phyloP scores from a whole-genome alignment of 2,329 filamentous ascomycete genomes.

The Chrysoporthe austroafricana region DNA sequence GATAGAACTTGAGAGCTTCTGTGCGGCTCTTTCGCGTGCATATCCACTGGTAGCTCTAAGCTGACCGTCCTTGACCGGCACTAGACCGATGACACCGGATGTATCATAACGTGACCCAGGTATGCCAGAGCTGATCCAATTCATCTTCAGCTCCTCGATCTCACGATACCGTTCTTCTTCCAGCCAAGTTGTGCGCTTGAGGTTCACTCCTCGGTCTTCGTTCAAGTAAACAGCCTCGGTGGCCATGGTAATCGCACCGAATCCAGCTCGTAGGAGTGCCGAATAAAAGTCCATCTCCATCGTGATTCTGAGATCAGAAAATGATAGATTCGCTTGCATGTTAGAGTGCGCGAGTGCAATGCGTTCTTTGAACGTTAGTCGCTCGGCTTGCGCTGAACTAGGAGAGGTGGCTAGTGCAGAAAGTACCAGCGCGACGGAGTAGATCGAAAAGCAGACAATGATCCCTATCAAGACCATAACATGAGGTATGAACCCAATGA shows the following conservation, averaged over 20 bases:
- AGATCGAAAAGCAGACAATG: slow-evolving; percentile 74
- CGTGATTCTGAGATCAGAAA: slow-evolving; percentile 78
- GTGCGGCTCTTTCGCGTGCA: slow-evolving; percentile 70
- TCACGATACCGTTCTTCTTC: slow-evolving; percentile 85
- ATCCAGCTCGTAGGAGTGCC: slow-evolving; percentile 82
- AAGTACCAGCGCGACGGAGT: slow-evolving; percentile 73
- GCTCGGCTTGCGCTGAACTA: slow-evolving; percentile 40
- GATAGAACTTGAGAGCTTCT: slow-evolving; percentile 55
- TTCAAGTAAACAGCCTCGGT: slow-evolving; percentile 96
- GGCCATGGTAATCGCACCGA: slow-evolving; percentile 86
- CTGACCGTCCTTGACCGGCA: slow-evolving; percentile 56
- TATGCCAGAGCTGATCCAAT: slow-evolving; percentile 52
- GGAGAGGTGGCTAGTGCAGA: slow-evolving; percentile 71
- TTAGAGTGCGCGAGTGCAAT: slow-evolving; percentile 78
- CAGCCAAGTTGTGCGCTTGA: slow-evolving; percentile 83
- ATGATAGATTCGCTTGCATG: slow-evolving; percentile 87
- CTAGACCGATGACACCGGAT: slow-evolving; percentile 57
- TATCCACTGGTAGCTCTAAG: slow-evolving; percentile 60
- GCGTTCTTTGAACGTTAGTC: slow-evolving; percentile 58
- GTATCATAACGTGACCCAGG: slow-evolving; percentile 55
- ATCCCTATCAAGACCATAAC: slow-evolving; percentile 86
- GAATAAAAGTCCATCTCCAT: slow-evolving; percentile 97
- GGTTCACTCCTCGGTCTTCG: slow-evolving; percentile 76
- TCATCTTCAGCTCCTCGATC: slow-evolving; percentile 63
- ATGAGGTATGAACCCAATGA: slow-evolving; percentile 93